phyloP scores from a whole-genome alignment of 108 stramenopile genomes.

The Cylindrotheca closterium region DNA sequence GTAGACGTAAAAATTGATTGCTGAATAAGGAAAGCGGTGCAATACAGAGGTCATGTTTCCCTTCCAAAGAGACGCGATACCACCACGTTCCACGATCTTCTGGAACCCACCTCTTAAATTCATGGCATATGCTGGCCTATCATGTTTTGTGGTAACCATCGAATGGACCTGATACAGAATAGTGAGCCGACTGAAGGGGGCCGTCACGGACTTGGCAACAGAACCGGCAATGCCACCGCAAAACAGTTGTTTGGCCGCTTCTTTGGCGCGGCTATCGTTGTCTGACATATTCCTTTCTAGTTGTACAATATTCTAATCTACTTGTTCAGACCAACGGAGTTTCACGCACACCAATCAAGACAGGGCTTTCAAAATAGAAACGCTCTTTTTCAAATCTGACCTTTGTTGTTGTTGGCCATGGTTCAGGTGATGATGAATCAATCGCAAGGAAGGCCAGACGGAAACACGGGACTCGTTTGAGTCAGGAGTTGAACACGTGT shows the following conservation, averaged over 20 bases:
- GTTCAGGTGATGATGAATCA: too few relatives aligned
- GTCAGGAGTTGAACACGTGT: too few relatives aligned
- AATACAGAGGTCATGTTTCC: conserved; percentile 92
- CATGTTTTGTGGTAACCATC: conserved; percentile 83
- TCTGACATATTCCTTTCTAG: conserved; percentile 1
- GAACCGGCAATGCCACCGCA: conserved; percentile 94
- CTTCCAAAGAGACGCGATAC: conserved; percentile 84
- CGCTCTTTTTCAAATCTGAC: too few relatives aligned
- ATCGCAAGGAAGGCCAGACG: too few relatives aligned
- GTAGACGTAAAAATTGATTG: conserved; percentile 91
- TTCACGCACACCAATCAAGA: too few relatives aligned
- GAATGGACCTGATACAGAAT: conserved; percentile 93
- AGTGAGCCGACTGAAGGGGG: conserved; percentile 87
- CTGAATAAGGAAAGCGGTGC: conserved; percentile 93
- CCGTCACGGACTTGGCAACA: conserved; percentile 92
- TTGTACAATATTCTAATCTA: too few relatives aligned
- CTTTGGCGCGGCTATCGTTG: conserved; percentile 54
- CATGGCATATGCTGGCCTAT: conserved; percentile 83
- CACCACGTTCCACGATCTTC: conserved; percentile 87
- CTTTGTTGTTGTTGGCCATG: too few relatives aligned
- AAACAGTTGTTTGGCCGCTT: conserved; percentile 85
- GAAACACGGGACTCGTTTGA: too few relatives aligned
- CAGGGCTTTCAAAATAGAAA: too few relatives aligned
- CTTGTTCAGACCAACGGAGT: too few relatives aligned
- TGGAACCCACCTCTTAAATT: conserved; percentile 57